Evolutionary conservation across 139 green algal genomes (phyloP), one percentile per base, ranked within the genome.

Genomic region (Auxenochlorella protothecoides): DNA sequence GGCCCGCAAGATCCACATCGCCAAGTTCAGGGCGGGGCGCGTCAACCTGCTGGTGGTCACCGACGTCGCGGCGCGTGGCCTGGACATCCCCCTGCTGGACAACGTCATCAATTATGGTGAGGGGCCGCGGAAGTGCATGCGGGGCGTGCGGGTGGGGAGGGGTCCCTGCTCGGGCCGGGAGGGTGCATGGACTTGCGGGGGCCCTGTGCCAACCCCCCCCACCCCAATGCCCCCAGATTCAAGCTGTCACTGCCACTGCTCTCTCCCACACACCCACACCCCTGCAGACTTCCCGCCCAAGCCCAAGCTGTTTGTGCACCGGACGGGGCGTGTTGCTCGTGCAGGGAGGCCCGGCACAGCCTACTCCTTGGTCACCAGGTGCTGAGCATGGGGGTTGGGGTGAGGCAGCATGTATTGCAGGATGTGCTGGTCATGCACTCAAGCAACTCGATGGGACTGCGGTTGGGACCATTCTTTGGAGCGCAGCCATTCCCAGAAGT

Each of bases 51-150:
- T 99, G 64, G 80, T 98, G 44, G 93, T 96, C 51, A 99, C 95
- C 0, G 95, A 99, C 78, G 95, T 99, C 44, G 95, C 95, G n/a
- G 95, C 95, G 10, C 86, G 95, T 14, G 95, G 95, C 62, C 90
- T 99, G 54, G 95, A 99, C 87, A 95, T 99, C 69, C 95, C 95
- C 0, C 87, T 97, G 59, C 88, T 99, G 57, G 91, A 99, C 88
- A 98, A 98, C 77, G 95, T 99, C 65, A 80, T 99, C 75, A 97
- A 99, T 82, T 97, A 92, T 6, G 64, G n/a, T 6, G 5, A 14
- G 15, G 6, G 54, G 54, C 13, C 8, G 14, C 62, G 8, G 57
- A 2, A 15, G 57, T 62, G 57, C 57, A 2, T 54, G n/a, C 12
- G 64, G 64, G 7, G 16, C 27, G n/a, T 56, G 5, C 57, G n/a